Conservation (phyloP, 306 rosid species). For the Prosopis cineraria region DNA sequence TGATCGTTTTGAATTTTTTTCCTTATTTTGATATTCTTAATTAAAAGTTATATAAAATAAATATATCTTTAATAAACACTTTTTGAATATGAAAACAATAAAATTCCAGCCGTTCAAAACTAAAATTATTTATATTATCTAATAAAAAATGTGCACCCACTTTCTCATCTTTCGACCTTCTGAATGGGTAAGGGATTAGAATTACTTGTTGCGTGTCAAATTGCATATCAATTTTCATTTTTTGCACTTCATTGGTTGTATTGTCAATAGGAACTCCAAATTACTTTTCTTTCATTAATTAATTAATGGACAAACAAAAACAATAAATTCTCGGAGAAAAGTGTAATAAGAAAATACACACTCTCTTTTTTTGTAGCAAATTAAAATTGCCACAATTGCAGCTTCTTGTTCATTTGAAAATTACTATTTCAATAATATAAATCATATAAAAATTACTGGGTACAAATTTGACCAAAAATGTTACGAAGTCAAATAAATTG, state of each 20-base stretch:
- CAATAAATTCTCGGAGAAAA: too few relatives aligned
- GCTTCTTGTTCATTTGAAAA: too few relatives aligned
- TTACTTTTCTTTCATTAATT: background rate
- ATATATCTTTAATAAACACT: background rate
- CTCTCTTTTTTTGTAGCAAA: too few relatives aligned
- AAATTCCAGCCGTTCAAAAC: background rate
- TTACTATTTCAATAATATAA: too few relatives aligned
- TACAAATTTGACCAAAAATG: too few relatives aligned
- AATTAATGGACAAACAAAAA: background rate
- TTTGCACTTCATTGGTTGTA: background rate
- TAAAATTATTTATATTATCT: background rate
- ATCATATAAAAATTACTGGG: too few relatives aligned
- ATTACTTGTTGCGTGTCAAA: background rate
- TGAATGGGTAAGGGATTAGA: background rate
- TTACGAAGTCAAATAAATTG: too few relatives aligned
- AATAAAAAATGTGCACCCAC: background rate
- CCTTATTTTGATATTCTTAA: too few relatives aligned
- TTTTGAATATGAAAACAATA: background rate
- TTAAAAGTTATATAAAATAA: background rate
- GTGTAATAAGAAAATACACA: too few relatives aligned
- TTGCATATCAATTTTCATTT: background rate
- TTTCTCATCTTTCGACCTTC: background rate
- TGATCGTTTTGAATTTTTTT: too few relatives aligned
- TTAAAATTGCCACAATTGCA: too few relatives aligned
- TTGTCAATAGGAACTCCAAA: background rate